Evolutionary conservation across 768 basidiomycete genomes (phyloP).

Genomic region (Pilatotrama ljubarskyi): DNA sequence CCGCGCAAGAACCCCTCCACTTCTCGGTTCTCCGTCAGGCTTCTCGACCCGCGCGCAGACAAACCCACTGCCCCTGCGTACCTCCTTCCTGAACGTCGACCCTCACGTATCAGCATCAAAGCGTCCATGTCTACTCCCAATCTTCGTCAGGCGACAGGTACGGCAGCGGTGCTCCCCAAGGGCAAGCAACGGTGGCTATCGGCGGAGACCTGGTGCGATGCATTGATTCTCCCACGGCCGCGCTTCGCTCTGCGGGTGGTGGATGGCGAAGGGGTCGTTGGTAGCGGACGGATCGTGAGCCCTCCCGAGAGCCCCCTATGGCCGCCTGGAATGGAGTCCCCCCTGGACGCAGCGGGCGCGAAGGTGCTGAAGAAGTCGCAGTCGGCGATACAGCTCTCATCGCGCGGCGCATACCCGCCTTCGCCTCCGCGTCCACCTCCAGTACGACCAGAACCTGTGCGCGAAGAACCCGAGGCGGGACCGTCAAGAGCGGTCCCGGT

Average conservation of each 20-base stretch:
- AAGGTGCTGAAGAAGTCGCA: slow-evolving; percentile 24
- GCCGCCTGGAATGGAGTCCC: slow-evolving; percentile 19
- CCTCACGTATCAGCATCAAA: slow-evolving; percentile 40
- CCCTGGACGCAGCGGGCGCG: neutral
- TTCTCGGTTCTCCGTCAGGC: slow-evolving; percentile 27
- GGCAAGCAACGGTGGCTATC: slow-evolving; percentile 66
- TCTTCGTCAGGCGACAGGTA: slow-evolving; percentile 39
- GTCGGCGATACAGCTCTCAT: slow-evolving; percentile 37
- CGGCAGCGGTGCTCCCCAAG: slow-evolving; percentile 32
- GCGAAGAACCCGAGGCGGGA: slow-evolving; percentile 3
- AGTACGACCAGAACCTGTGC: neutral
- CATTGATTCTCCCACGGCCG: slow-evolving; percentile 73
- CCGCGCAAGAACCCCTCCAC: slow-evolving; percentile 11
- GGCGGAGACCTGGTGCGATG: slow-evolving; percentile 82
- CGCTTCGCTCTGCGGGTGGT: slow-evolving; percentile 54
- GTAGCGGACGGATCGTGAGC: slow-evolving; percentile 43
- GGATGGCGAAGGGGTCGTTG: slow-evolving; percentile 29
- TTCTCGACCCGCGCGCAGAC: slow-evolving; percentile 26
- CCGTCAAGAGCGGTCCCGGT: slow-evolving; percentile 8
- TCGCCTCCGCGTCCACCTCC: slow-evolving; percentile 13
- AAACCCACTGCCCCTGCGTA: slow-evolving; percentile 19
- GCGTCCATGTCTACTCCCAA: slow-evolving; percentile 69
- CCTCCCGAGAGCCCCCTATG: slow-evolving; percentile 49
- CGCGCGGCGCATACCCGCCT: slow-evolving; percentile 6
- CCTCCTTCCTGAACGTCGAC: slow-evolving; percentile 23